These are phyloP conservation scores for Pleoardoris graminearum DNA, from an alignment of 2,329 filamentous ascomycete species.

Conservation along the genomic window DNA sequence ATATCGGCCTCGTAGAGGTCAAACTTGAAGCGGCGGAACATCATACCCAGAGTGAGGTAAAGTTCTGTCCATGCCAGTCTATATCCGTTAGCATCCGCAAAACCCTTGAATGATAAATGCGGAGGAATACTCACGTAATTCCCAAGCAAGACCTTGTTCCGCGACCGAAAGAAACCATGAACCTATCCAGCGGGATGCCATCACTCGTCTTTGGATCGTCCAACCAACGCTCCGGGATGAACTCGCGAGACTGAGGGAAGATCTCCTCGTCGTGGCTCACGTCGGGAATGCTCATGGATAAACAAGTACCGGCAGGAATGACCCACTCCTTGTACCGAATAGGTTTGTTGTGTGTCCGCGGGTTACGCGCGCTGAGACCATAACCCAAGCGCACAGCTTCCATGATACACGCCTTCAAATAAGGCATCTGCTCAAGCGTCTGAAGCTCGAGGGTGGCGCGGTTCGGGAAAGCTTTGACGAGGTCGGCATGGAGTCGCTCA, in stretches of 20 bases:
- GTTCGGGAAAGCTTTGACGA: conserved; percentile 35
- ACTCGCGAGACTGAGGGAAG: conserved; percentile 42
- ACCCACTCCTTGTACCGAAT: conserved; percentile 33
- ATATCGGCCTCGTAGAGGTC: conserved; percentile 35
- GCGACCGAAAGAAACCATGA: conserved; percentile 47
- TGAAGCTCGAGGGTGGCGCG: conserved; percentile 26
- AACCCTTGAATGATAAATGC: neutral
- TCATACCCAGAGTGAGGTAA: conserved; percentile 38
- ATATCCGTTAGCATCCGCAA: conserved; percentile 2
- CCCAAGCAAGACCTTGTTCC: conserved; percentile 51
- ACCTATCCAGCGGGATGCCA: conserved; percentile 44
- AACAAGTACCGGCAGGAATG: conserved; percentile 40
- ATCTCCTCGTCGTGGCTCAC: conserved; percentile 42
- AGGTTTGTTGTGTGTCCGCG: conserved; percentile 33
- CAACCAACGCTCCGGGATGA: conserved; percentile 50
- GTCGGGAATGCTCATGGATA: conserved; percentile 45
- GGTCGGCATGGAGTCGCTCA: conserved; percentile 34
- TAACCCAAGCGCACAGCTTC: conserved; percentile 45
- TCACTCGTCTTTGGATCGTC: conserved; percentile 29
- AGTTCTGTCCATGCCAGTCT: conserved; percentile 41
- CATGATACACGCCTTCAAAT: conserved; percentile 32
- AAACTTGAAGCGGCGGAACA: conserved; percentile 39
- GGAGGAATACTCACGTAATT: conserved; percentile 34
- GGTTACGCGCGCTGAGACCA: conserved; percentile 45
- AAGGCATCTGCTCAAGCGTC: conserved; percentile 31